Conservation (phyloP, 495 filamentous ascomycete species). For the Penicillium ochrochloron region DNA sequence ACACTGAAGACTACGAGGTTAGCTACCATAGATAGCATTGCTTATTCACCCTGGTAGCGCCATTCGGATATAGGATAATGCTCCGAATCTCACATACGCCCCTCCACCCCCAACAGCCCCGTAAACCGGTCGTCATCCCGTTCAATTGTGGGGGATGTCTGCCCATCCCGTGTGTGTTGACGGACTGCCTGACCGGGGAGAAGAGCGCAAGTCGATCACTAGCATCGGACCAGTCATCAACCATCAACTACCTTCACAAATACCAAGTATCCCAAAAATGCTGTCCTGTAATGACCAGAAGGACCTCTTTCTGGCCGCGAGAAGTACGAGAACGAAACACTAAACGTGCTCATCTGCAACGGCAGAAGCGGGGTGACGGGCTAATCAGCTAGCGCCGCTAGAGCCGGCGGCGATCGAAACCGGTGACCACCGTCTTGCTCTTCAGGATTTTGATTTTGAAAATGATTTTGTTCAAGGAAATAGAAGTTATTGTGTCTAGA, state of each 20-base stretch:
- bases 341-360: conserved; percentile 3
- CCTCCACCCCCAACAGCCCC: background rate
- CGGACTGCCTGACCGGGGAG: background rate
- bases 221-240: background rate
- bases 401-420: conserved; percentile 13
- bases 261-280: background rate
- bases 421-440: conserved; percentile 18
- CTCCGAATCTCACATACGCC: conserved; percentile 6
- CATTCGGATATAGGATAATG: conserved; percentile 10
- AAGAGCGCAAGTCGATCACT: background rate
- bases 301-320: background rate
- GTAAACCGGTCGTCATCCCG: background rate
- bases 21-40: conserved; percentile 11
- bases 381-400: background rate
- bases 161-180: background rate
- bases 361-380: background rate
- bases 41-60: background rate
- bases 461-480: background rate
- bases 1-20: background rate
- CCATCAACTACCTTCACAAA: background rate
- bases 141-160: background rate
- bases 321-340: conserved; percentile 6
- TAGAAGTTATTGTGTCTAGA: background rate
- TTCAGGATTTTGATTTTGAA: background rate
- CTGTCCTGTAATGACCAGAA: background rate